These are phyloP conservation scores for Gracilaria gracilis DNA, from an alignment of 23 red algal genomes.

Conservation along the genomic window DNA sequence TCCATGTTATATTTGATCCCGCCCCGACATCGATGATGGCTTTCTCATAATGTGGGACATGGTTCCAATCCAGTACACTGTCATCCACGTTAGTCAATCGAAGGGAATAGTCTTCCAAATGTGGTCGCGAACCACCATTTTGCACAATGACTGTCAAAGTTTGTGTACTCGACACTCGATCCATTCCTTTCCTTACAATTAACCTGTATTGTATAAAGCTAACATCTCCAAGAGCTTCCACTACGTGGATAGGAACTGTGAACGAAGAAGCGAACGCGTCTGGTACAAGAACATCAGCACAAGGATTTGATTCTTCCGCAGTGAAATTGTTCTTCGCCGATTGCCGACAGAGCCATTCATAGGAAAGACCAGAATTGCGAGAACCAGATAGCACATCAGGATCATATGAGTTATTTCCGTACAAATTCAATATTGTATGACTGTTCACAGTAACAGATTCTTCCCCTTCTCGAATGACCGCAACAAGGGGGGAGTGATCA, in stretches of 20 bases:
- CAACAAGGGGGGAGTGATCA: constrained; percentile 34
- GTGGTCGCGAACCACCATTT: constrained; percentile 24
- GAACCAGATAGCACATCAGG: constrained; percentile 59
- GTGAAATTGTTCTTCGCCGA: constrained; percentile 46
- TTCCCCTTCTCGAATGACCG: constrained; percentile 75
- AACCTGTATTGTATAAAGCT: constrained; percentile 55
- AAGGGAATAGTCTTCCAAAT: constrained; percentile 59
- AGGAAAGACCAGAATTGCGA: constrained; percentile 41
- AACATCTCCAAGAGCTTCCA: constrained; percentile 31
- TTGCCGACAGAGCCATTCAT: constrained; percentile 71
- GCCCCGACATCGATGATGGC: constrained; percentile 54
- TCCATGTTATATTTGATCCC: constrained; percentile 52
- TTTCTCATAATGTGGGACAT: constrained; percentile 64
- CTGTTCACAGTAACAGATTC: constrained; percentile 52
- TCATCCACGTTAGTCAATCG: constrained; percentile 51
- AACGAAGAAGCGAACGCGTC: constrained; percentile 41
- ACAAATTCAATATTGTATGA: constrained; percentile 55
- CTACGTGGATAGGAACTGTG: constrained; percentile 25
- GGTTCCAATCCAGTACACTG: constrained; percentile 42
- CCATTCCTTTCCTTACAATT: constrained; percentile 63
- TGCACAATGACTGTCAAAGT: constrained; percentile 58
- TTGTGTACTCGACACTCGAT: constrained; percentile 44
- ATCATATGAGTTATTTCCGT: constrained; percentile 63
- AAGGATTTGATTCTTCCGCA: constrained; percentile 25
- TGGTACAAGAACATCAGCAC: constrained; percentile 40